These are phyloP conservation scores for Blastomyces emzantsi DNA, from an alignment of 2,329 filamentous ascomycete genomes.

Conservation along the genomic window DNA sequence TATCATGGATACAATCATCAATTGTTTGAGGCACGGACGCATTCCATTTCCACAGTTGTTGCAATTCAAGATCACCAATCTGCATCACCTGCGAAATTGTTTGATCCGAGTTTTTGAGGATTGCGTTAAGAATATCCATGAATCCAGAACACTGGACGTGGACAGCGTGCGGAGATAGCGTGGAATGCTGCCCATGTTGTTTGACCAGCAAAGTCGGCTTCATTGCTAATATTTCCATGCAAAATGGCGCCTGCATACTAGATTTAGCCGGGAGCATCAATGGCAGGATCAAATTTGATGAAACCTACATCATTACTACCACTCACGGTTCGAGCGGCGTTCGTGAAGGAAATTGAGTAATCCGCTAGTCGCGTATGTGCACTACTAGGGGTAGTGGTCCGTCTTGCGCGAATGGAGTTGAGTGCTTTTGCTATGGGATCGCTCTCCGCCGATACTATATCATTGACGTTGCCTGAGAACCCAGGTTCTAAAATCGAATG, in stretches of 20 bases:
- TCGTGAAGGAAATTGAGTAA: not conserved
- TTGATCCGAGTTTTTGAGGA: conserved; percentile 9
- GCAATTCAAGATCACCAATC: conserved; percentile 15
- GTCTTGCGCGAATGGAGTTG: conserved; percentile 3
- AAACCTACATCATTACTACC: not conserved
- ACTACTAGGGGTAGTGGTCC: not conserved
- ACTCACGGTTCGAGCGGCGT: not conserved
- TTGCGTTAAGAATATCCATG: conserved; percentile 14
- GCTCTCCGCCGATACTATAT: conserved; percentile 9
- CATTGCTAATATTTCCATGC: conserved; percentile 2
- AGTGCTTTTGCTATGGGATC: conserved; percentile 9
- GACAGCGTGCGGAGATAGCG: not conserved
- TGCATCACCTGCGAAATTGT: conserved; percentile 11
- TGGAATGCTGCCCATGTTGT: conserved; percentile 3
- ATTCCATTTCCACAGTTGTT: conserved; percentile 22
- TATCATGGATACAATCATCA: conserved; percentile 17
- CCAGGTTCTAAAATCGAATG: not conserved
- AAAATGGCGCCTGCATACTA: not conserved
- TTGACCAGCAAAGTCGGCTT: not conserved
- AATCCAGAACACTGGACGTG: conserved; percentile 9
- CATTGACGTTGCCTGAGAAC: conserved; percentile 6
- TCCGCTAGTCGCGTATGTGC: not conserved
- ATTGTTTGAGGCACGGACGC: conserved; percentile 16
- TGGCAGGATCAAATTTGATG: not conserved
- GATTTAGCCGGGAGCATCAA: not conserved